Conservation (phyloP, 2,329 filamentous ascomycete genomes). For the Tothia fuscella region DNA sequence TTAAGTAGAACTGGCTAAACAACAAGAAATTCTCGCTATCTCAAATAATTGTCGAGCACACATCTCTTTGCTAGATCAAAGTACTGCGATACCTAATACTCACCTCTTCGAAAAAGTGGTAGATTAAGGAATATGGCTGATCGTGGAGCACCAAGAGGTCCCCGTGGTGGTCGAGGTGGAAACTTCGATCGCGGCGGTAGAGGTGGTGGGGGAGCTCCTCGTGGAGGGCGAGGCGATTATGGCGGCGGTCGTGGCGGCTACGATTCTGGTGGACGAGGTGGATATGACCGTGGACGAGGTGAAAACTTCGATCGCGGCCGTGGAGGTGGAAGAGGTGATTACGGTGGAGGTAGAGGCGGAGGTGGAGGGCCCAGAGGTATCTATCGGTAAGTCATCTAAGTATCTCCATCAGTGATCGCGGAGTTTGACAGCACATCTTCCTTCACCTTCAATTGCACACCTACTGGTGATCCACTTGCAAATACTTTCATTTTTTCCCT, state of each 20-base stretch:
- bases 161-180: constrained; percentile 8
- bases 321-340: constrained; percentile 1
- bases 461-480: too few species aligned
- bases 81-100: neutral
- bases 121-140: neutral
- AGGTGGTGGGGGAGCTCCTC: neutral
- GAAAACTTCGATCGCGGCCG: constrained; percentile 5
- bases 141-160: constrained; percentile 2
- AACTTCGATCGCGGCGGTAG: neutral
- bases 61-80: neutral
- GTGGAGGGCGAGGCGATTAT: constrained; percentile 4
- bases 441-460: too few species aligned
- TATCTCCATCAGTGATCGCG: too few species aligned
- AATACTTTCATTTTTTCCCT: too few species aligned
- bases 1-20: too few species aligned
- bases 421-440: too few species aligned
- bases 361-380: neutral
- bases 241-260: constrained; percentile 7
- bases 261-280: constrained; percentile 5
- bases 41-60: too few species aligned
- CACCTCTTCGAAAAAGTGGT: neutral
- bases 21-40: too few species aligned
- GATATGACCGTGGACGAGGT: constrained; percentile 9
- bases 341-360: neutral
- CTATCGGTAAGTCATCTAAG: neutral